Evolutionary conservation across 2,329 filamentous ascomycete species (phyloP), one percentile per base, ranked within the genome.

Genomic region (Pestalotiopsis sp.): DNA sequence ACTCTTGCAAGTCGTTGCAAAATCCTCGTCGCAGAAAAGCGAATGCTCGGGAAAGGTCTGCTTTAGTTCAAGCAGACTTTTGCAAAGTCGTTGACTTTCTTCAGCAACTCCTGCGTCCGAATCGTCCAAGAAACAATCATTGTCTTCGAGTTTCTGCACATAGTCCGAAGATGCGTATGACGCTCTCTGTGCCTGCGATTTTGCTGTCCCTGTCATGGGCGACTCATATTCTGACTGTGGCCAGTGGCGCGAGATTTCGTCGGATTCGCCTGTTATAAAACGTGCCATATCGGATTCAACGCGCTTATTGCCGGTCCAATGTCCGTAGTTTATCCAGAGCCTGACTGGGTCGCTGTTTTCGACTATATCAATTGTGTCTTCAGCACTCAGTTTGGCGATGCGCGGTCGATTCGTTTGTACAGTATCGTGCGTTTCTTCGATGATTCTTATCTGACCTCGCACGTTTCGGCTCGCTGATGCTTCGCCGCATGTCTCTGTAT

Each of bases 211-310:
- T 23, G 20, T 23, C 20, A 23, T 23, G 20, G 20, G 20, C 20
- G 20, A 23, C 20, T 23, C 20, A 23, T 23, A 23, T 23, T 52
- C 45, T 52, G 4, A 9, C 13, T 6, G 27, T 36, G 23, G 31
- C 23, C 23, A 27, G 4, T 12, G 23, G 27, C 2, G 5, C 20
- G 14, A 27, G 9, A 14, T n/a, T 25, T 14, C 57, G 20, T 23
- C 20, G 20, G 20, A 23, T 23, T 23, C 20, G 20, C 20, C 20
- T 23, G 20, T 23, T 23, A 23, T 23, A 23, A 31, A n/a, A 36
- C 76, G 62, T 75, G 76, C 71, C 75, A 75, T 69, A 73, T 75
- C 38, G 77, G 76, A 72, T 79, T 76, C 66, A 79, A 69, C 70
- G 75, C 71, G 66, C 74, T 75, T 73, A 77, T 78, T 66, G 68